A percentile compares a stretch with the other conserved stretches of the same genome.
Evolutionary conservation across 257 asterid genomes (phyloP).

Genomic region (Euphrasia confusa): DNA sequence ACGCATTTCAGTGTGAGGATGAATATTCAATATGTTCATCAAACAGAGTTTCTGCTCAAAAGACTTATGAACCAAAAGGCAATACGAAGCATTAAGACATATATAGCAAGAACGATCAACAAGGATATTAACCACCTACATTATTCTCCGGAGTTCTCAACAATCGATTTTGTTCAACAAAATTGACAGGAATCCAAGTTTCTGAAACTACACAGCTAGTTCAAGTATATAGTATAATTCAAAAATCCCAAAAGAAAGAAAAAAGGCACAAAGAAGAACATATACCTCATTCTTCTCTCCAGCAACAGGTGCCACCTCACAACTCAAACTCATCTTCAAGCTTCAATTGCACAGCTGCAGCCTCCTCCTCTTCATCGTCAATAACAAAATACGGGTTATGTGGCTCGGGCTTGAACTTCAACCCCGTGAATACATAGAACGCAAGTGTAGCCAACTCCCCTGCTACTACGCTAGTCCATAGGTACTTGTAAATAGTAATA

Average conservation of each 20-base stretch:
- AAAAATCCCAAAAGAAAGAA: neutral
- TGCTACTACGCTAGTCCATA: constrained; percentile 81
- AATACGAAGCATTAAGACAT: neutral
- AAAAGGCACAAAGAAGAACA: constrained; percentile 20
- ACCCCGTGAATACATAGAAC: constrained; percentile 72
- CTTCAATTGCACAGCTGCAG: constrained; percentile 81
- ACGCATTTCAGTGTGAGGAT: neutral
- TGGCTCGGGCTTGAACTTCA: constrained; percentile 73
- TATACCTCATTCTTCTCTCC: constrained; percentile 1
- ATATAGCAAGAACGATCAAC: constrained; percentile 7
- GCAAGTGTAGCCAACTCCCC: constrained; percentile 76
- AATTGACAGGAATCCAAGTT: constrained; percentile 32
- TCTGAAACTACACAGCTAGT: constrained; percentile 26
- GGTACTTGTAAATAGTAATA: constrained; percentile 65
- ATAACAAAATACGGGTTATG: constrained; percentile 75
- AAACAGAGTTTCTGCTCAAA: neutral
- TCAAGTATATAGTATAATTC: constrained; percentile 28
- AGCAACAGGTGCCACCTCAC: constrained; percentile 28
- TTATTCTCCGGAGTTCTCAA: constrained; percentile 28
- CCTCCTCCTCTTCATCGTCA: constrained; percentile 87
- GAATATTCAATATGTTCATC: neutral
- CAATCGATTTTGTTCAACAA: constrained; percentile 27
- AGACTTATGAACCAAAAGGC: neutral
- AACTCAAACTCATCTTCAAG: constrained; percentile 83
- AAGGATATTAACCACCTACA: constrained; percentile 19